Evolutionary conservation across 2,329 filamentous ascomycete species (phyloP).

Genomic region (Fusarium zealandicum): DNA sequence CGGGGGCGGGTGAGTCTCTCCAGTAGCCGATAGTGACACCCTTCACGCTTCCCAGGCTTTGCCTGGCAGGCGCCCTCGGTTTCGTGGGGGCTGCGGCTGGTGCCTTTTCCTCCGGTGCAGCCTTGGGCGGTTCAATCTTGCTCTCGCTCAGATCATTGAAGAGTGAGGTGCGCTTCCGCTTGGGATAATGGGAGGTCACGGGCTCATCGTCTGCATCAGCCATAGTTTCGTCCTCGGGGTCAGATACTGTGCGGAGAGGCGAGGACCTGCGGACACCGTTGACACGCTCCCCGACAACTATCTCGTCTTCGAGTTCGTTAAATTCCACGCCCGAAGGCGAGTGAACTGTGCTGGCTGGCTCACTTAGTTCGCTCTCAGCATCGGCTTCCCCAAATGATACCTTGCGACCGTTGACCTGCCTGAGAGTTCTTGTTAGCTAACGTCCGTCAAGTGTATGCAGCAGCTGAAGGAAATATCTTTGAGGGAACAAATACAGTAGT

Average conservation of each 20-base stretch:
- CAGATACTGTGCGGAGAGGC: conserved; percentile 44
- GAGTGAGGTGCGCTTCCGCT: conserved; percentile 62
- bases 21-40: conserved; percentile 64
- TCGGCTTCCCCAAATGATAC: conserved; percentile 50
- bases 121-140: conserved; percentile 51
- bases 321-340: conserved; percentile 49
- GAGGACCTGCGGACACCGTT: conserved; percentile 50
- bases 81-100: conserved; percentile 33
- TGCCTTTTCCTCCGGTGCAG: conserved; percentile 44
- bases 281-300: conserved; percentile 56
- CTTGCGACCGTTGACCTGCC: conserved; percentile 42
- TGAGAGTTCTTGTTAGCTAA: conserved; percentile 38
- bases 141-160: conserved; percentile 59
- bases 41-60: conserved; percentile 49
- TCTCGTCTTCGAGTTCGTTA: conserved; percentile 59
- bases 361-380: conserved; percentile 54
- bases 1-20: conserved; percentile 63
- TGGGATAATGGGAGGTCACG: conserved; percentile 54
- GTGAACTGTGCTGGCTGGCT: conserved; percentile 46
- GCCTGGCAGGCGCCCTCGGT: conserved; percentile 39
- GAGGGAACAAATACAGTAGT: not conserved
- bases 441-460: conserved; percentile 5
- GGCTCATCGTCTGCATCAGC: conserved; percentile 51
- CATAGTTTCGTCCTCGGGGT: conserved; percentile 54
- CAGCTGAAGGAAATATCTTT: not conserved